These are phyloP conservation scores for Mycena metata DNA, from an alignment of 768 basidiomycete genomes.

Conservation along the genomic window DNA sequence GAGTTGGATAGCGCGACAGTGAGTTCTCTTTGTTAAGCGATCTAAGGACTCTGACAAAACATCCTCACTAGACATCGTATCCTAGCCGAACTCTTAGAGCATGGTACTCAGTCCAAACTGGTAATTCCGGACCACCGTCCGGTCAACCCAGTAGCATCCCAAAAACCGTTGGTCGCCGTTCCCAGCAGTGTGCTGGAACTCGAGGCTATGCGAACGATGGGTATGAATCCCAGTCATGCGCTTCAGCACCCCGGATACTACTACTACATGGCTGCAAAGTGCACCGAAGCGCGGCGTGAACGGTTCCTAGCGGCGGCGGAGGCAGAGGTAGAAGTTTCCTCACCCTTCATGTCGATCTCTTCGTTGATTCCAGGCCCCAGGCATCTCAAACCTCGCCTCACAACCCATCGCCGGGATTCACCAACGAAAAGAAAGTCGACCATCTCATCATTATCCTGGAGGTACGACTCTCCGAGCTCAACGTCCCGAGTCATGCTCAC, in stretches of 20 bases:
- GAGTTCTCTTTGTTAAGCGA: slow-evolving; percentile 44
- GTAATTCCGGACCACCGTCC: slow-evolving; percentile 65
- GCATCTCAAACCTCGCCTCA: slow-evolving; percentile 50
- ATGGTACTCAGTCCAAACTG: slow-evolving; percentile 76
- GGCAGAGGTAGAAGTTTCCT: slow-evolving; percentile 61
- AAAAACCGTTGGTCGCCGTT: slow-evolving; percentile 37
- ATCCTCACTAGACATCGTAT: slow-evolving; percentile 76
- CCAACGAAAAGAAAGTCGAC: slow-evolving; percentile 94
- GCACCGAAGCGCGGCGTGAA: slow-evolving; percentile 81
- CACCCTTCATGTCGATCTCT: background rate
- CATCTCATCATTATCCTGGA: slow-evolving; percentile 88
- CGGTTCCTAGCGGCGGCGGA: slow-evolving; percentile 73
- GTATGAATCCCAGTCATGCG: slow-evolving; percentile 84
- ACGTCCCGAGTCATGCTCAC: slow-evolving; percentile 7
- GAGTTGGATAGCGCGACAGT: slow-evolving; percentile 97
- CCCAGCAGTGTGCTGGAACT: slow-evolving; percentile 55
- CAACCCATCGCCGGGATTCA: slow-evolving; percentile 75
- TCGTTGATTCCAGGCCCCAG: slow-evolving; percentile 26
- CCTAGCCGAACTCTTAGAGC: slow-evolving; percentile 91
- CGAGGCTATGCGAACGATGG: slow-evolving; percentile 72
- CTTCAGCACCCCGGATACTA: slow-evolving; percentile 95
- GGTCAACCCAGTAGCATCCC: slow-evolving; percentile 36
- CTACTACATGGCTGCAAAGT: slow-evolving; percentile 89
- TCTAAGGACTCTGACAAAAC: background rate
- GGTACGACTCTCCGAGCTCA: slow-evolving; percentile 54